Conservation (phyloP, 2,329 filamentous ascomycete species). For the Westerdykella ornata region DNA sequence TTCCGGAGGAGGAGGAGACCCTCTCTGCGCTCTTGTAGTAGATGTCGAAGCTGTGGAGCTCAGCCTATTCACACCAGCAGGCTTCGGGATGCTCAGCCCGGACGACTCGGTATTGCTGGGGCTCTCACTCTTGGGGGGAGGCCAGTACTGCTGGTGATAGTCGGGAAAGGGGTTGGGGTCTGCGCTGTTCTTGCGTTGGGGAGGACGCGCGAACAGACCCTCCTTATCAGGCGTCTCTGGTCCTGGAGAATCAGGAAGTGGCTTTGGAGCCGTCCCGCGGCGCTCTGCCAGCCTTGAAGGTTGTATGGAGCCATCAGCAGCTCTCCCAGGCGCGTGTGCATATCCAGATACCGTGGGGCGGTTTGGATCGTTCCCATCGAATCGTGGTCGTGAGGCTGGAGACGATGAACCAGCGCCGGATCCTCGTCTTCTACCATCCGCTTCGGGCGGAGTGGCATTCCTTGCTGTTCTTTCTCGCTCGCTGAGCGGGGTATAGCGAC, state of each 20-base stretch:
- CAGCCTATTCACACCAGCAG: conserved; percentile 53
- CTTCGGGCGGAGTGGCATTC: conserved; percentile 31
- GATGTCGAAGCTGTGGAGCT: conserved; percentile 86
- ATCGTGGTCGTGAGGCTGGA: conserved; percentile 36
- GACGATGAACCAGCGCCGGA: conserved; percentile 26
- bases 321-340: conserved; percentile 28
- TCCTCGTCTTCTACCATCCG: conserved; percentile 26
- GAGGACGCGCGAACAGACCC: conserved; percentile 66
- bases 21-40: conserved; percentile 83
- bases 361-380: conserved; percentile 45
- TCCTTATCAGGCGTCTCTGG: conserved; percentile 69
- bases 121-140: conserved; percentile 37
- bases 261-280: conserved; percentile 72
- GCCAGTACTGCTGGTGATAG: conserved; percentile 58
- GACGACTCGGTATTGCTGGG: conserved; percentile 16
- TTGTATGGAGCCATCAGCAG: conserved; percentile 34
- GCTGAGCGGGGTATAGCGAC: conserved; percentile 33
- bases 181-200: conserved; percentile 34
- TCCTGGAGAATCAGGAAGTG: conserved; percentile 74
- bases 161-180: conserved; percentile 43
- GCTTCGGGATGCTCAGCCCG: conserved; percentile 47
- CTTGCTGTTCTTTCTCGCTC: conserved; percentile 31
- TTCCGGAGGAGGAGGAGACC: conserved; percentile 90
- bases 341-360: conserved; percentile 44
- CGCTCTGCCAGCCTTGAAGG: conserved; percentile 68